These are phyloP conservation scores for Coniophora puteana DNA, from an alignment of 1,284 basidiomycete species.

Conservation along the genomic window DNA sequence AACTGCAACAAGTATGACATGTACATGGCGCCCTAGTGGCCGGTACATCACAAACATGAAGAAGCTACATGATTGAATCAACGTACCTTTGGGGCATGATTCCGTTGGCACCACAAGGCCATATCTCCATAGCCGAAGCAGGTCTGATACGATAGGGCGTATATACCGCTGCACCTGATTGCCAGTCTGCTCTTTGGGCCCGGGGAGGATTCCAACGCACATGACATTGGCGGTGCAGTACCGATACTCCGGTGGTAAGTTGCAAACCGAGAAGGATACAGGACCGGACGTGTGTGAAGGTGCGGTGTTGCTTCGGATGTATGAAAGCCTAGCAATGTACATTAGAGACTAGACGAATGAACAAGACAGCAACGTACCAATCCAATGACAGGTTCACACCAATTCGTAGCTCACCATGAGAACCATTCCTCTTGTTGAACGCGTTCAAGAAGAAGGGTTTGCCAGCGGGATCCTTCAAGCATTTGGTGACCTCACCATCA, in stretches of 20 bases:
- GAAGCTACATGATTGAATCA: not conserved
- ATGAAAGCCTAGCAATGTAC: conserved; percentile 27
- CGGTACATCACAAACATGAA: not conserved
- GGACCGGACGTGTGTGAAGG: conserved; percentile 31
- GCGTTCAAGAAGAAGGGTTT: conserved; percentile 10
- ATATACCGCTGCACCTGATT: conserved; percentile 29
- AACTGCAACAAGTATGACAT: conserved; percentile 27
- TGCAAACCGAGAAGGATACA: conserved; percentile 28
- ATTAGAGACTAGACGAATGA: not conserved
- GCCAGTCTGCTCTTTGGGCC: conserved; percentile 30
- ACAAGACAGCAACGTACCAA: conserved; percentile 1
- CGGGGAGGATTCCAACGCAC: conserved; percentile 28
- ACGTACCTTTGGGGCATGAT: conserved; percentile 14
- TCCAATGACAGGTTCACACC: conserved; percentile 4
- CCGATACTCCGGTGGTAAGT: conserved; percentile 24
- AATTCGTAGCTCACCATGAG: conserved; percentile 4
- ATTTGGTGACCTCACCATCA: not conserved
- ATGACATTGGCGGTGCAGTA: conserved; percentile 30
- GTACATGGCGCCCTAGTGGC: conserved; percentile 21
- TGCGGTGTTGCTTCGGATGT: conserved; percentile 26
- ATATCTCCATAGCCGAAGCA: conserved; percentile 24
- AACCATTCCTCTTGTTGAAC: not conserved
- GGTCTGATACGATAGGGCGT: conserved; percentile 26
- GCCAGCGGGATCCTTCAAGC: conserved; percentile 1
- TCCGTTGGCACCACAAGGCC: conserved; percentile 20